Evolutionary conservation across 192 early-diverging fungal species (phyloP), one percentile per base, ranked within the genome.

Genomic region (Coemansia sp.): DNA sequence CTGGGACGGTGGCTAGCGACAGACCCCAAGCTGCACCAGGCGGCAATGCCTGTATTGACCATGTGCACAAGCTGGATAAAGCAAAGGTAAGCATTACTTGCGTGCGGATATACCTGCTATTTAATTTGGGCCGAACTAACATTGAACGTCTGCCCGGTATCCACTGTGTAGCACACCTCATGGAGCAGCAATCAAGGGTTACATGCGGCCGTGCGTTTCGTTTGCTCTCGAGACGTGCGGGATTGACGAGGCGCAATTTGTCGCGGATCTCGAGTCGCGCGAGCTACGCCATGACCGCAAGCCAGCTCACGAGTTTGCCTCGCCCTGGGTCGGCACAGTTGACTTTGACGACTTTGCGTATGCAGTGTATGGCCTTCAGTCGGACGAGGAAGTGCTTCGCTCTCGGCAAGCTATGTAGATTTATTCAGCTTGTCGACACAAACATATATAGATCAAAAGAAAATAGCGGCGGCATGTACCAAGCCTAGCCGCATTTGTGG

Each of bases 151-250:
- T 20, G 19, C 36, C 31, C 7, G 37, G 19, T n/a, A 58, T 20
- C 29, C 11, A 14, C 2, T n/a, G 8, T 71, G 47, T 62, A 67
- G 71, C 20, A 51, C 22, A 11, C 35, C 42, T 25, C 27, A 70
- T 19, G 64, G 67, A 31, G 15, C 62, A 8, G 46, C 53, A 1
- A 42, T 82, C 53, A 62, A 49, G 14, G 70, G 67, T 9, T 82
- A 71, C 40, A 53, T 80, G 62, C 68, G 65, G 3, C 73, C 73
- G 5, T 75, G 78, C 54, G 37, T 73, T 15, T 67, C 74, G 14
- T 82, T 73, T 82, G 73, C 79, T 14, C 65, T 82, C 11, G 79
- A 75, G 35, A 76, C 79, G n/a, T 76, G 79, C 11, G 70, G 56
- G 6, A 72, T 82, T 19, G 58, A 43, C 57, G 79, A 82, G 31